Evolutionary conservation across 495 filamentous ascomycete species (phyloP).

Genomic region (Podospora australis): DNA sequence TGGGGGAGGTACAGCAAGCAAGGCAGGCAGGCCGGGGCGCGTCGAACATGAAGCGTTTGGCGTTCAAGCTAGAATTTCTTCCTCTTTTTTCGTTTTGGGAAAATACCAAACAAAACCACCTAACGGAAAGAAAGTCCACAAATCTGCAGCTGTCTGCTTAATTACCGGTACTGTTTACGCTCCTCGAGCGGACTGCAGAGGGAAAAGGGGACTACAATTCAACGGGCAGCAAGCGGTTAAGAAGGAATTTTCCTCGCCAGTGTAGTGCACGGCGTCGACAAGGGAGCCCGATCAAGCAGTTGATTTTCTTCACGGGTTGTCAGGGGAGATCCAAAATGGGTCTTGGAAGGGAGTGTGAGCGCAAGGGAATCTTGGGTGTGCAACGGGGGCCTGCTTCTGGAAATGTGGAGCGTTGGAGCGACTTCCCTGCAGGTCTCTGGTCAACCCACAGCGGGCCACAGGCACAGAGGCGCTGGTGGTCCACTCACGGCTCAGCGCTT

Average conservation of each 20-base stretch:
- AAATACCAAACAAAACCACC: not conserved
- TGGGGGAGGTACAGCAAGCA: not conserved
- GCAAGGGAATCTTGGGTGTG: slow-evolving; percentile 6
- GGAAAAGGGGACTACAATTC: slow-evolving; percentile 3
- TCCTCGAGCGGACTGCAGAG: slow-evolving; percentile 15
- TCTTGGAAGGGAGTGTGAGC: slow-evolving; percentile 9
- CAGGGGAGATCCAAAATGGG: slow-evolving; percentile 25
- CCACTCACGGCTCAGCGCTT: slow-evolving; percentile 10
- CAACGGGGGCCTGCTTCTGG: slow-evolving; percentile 16
- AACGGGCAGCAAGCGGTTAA: slow-evolving; percentile 18
- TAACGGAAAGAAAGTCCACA: not conserved
- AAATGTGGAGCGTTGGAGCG: slow-evolving; percentile 18
- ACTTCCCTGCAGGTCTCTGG: slow-evolving; percentile 13
- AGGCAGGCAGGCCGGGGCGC: not conserved
- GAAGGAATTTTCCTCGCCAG: slow-evolving; percentile 28
- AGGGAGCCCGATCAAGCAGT: slow-evolving; percentile 28
- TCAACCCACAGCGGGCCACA: slow-evolving; percentile 5
- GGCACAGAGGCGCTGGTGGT: not conserved
- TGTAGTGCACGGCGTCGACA: slow-evolving; percentile 22
- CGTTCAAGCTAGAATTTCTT: slow-evolving; percentile 7
- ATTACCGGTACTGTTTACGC: slow-evolving; percentile 18
- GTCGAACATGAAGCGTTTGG: slow-evolving; percentile 1
- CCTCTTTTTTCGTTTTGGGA: not conserved
- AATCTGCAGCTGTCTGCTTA: no score
- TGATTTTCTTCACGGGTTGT: slow-evolving; percentile 27